Percentiles rank a stretch among this genome's conserved stretches.
Evolutionary conservation across 2,329 filamentous ascomycete species (phyloP).

Genomic region (Fusarium palustre): DNA sequence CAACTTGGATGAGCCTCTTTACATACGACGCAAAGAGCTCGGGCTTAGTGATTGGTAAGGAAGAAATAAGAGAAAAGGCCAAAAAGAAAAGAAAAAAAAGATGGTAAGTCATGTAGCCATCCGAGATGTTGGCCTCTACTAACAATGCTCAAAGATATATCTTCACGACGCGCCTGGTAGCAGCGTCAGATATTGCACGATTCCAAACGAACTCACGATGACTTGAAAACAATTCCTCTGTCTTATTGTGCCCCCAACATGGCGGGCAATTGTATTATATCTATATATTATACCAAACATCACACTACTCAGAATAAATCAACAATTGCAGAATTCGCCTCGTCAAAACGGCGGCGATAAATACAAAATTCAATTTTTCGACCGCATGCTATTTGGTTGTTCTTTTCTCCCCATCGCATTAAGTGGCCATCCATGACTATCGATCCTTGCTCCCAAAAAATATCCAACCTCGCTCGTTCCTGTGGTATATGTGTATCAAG

Average conservation of each 20-base stretch:
- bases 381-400: slow-evolving; percentile 2
- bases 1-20: slow-evolving; percentile 35
- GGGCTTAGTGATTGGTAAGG: slow-evolving; percentile 35
- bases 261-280: background rate
- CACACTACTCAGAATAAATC: background rate
- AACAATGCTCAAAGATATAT: background rate
- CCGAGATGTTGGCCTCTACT: background rate
- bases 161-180: slow-evolving; percentile 19
- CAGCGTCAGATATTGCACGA: slow-evolving; percentile 9
- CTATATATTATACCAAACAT: background rate
- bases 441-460: background rate
- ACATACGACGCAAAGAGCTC: slow-evolving; percentile 24
- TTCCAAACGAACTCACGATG: slow-evolving; percentile 23
- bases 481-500: slow-evolving; percentile 28
- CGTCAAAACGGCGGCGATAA: slow-evolving; percentile 25
- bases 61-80: background rate
- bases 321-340: slow-evolving; percentile 19
- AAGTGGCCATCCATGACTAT: background rate
- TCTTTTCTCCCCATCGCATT: slow-evolving; percentile 15
- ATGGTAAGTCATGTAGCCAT: background rate
- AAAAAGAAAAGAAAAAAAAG: background rate
- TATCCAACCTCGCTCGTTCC: slow-evolving; percentile 1
- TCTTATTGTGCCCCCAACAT: background rate
- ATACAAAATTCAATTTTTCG: slow-evolving; percentile 25
- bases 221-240: background rate